Base-by-base conservation (phyloP, 2,329 filamentous ascomycete species). In the Cadophora malorum region DNA sequence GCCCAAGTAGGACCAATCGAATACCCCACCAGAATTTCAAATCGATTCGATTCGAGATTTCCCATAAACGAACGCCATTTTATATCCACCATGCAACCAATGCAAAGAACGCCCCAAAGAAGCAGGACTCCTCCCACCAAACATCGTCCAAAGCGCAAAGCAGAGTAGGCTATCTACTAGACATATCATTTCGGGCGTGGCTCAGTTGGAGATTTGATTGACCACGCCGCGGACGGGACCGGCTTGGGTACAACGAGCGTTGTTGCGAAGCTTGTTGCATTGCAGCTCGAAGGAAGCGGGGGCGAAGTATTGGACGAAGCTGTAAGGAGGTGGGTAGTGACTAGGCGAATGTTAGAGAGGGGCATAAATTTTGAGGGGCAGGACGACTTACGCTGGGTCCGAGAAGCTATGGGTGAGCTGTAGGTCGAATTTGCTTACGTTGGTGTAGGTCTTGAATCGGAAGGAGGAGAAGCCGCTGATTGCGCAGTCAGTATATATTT, bases 371-470 rank as follows among this genome's bases (percentile, higher is more conserved):
- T 21, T 12, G n/a, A n/a, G 19, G 38, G 2, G 23, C 9, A 50
- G 28, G 25, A 31, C 52, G n/a, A 55, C 73, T 28, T 72, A 75
- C 74, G 28, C 47, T 25, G 71, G 67, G 47, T 75, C 71, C 21
- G 66, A 63, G 49, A 72, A 77, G 31, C 52, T 65, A 58, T 77
- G 75, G 31, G 70, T 62, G 19, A 77, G 56, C 16, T 69, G 60
- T 5, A 76, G 50, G 1, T 21, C 28, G 70, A 77, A 77, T 6
- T 63, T 47, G 14, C 58, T 61, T 0, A 69, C 50, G 47, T 47
- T 65, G 16, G 63, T 65, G 58, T 69, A 74, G 16, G 45, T 25
- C 23, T 64, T 69, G 59, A 76, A 73, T 55, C 71, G 61, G 68
- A 70, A 76, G 53, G 69, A 56, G 65, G 75, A 76, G 41, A 61